Base-by-base conservation (phyloP, 495 filamentous ascomycete genomes). In the Zalerion maritima region DNA sequence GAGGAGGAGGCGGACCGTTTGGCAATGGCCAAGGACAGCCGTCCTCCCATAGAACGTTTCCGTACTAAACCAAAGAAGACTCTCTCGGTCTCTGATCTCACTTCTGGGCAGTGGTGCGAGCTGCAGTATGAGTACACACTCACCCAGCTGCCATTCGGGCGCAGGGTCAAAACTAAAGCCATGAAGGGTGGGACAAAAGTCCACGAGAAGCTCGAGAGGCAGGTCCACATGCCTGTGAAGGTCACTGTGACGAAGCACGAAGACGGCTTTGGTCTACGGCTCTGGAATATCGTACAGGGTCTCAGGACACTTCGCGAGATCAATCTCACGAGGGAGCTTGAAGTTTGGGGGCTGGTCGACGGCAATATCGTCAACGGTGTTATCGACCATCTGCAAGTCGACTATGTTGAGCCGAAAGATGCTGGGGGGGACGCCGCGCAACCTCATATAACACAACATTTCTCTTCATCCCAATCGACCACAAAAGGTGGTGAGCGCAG, bases 221-320 rank as follows among this genome's bases (percentile, higher is more conserved):
- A 94, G 50, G 69, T 94, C 1, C 79, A 86, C 44, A 74, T 56
- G 1, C 71, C 76, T 0, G 80, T 94, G 2, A 53, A 60, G 10
- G 69, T 97, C 2, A 69, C 75, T 8, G 55, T 80, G n/a, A 49
- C 55, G 5, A 84, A 69, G 0, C 77, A 69, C 32, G 91, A 94
- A 43, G 91, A 97, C 52, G 59, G 54, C 0, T 81, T 82, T 56
- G 89, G 79, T 2, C 53, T 97, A 26, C 64, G 72, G 35, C 62
- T 96, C 21, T 96, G 89, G 83, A 97, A 97, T 54, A 65, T 87
- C 15, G 80, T 92, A 16, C 78, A 91, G 45, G 85, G 89, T 0
- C 46, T 97, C 20, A 68, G 77, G 9, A 74, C 74, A 12, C 57
- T 97, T 31, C 64, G 78, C 9, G 69, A 79, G 11, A 76, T 68